Base-by-base conservation (phyloP, 176 grass and related monocot genomes). In the Miscanthus lutarioriparius region DNA sequence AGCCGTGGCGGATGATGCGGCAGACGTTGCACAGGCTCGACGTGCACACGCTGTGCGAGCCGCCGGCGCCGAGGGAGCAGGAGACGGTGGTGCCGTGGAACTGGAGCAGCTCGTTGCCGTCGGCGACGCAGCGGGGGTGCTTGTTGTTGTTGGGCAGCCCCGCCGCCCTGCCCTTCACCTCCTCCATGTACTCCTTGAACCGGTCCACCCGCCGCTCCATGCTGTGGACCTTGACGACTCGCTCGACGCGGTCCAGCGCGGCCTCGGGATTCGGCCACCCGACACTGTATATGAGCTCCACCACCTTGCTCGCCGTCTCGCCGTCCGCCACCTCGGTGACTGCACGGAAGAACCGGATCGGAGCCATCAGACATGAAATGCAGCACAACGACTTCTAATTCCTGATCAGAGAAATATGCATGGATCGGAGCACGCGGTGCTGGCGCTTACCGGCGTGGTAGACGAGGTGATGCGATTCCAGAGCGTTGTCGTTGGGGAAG, bases 61-160 rank as follows among this genome's bases (percentile, higher is more conserved):
- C 86, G 25, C 82, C 78, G 23, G 77, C 63, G 43, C 89, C 89
- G 27, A 97, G 89, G 65, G 94, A 90, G 82, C 94, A 97, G 41
- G 48, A 45, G 56, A 90, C 27, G 32, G 89, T 91, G 19, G 94
- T 90, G 63, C 70, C 89, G 64, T 93, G 90, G 80, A 97, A 97
- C 15, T 87, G 91, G 77, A 97, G 70, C 28, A 97, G 94, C 75
- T 97, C 94, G 84, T 97, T 97, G 74, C 94, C 94, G 43, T 97
- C 94, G 15, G 94, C 94, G 83, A 93, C 51, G 85, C 91, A 93
- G 26, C 94, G 91, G 6, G 91, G 87, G 63, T 96, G 94, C 84
- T 93, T 96, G 53, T 7, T 56, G 53, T 2, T 61, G 78, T 91
- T 93, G 37, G 85, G 54, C 37, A 90, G 85, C 70, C 59, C 86